These are phyloP conservation scores for Mycothermus thermophilus DNA, from an alignment of 495 filamentous ascomycete species.

Conservation along the genomic window DNA sequence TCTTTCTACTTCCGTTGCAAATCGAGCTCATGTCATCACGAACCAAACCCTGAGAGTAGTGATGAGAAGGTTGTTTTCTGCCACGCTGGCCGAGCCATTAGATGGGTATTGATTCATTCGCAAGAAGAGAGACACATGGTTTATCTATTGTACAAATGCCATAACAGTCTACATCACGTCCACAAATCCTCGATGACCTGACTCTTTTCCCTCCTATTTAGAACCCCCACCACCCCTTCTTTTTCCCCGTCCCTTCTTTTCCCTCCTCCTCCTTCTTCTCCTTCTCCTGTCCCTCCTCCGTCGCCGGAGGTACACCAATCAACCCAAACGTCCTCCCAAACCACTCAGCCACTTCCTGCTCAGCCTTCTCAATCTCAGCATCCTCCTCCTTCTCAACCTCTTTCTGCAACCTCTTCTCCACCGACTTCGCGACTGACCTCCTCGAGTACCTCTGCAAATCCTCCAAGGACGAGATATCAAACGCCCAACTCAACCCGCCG, in stretches of 20 bases:
- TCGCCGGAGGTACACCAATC: slow-evolving; percentile 21
- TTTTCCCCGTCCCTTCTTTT: not conserved
- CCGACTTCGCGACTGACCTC: slow-evolving; percentile 28
- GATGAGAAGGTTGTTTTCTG: too few relatives aligned
- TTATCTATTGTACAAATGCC: not conserved
- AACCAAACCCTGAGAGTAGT: too few relatives aligned
- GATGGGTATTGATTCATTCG: too few relatives aligned
- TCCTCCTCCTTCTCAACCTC: too few relatives aligned
- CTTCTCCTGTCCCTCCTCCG: not conserved
- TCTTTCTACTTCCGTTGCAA: too few relatives aligned
- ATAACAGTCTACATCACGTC: not conserved
- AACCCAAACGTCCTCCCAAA: slow-evolving; percentile 46
- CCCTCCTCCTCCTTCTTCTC: slow-evolving; percentile 1
- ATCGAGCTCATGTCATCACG: too few relatives aligned
- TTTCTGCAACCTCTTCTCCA: too few relatives aligned
- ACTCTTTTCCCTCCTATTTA: not conserved
- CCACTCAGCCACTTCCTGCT: slow-evolving; percentile 61
- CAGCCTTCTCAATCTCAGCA: slow-evolving; percentile 31
- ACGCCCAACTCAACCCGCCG: slow-evolving; percentile 53
- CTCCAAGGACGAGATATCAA: slow-evolving; percentile 57
- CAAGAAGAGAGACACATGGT: not conserved
- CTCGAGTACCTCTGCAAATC: slow-evolving; percentile 45
- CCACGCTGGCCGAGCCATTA: too few relatives aligned
- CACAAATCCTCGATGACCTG: not conserved
- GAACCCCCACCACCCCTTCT: not conserved